A percentile compares a stretch with the other conserved stretches of the same genome.
Evolutionary conservation across 2,329 filamentous ascomycete genomes (phyloP).

Genomic region (Fusarium annulatum): DNA sequence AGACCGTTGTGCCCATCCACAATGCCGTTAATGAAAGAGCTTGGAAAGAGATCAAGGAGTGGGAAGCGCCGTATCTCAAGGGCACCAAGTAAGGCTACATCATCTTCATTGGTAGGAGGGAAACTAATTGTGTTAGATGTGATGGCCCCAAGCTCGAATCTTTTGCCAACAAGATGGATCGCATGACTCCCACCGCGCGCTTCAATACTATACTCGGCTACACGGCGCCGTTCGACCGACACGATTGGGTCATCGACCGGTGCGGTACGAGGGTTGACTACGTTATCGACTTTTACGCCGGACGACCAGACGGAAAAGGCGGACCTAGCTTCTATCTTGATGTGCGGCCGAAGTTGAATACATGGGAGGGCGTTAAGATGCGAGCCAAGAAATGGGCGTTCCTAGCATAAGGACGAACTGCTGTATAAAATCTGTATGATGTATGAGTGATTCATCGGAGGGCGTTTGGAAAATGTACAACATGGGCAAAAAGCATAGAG

Average conservation of each 20-base stretch:
- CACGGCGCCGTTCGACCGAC: conserved; percentile 89
- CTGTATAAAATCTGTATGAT: conserved; percentile 33
- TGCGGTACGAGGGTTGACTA: conserved; percentile 91
- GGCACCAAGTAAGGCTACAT: conserved; percentile 63
- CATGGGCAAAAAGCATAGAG: conserved; percentile 13
- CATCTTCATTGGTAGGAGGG: accelerated
- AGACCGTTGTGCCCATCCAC: conserved; percentile 93
- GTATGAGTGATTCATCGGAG: conserved; percentile 31
- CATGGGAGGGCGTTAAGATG: conserved; percentile 76
- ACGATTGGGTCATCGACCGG: conserved; percentile 96
- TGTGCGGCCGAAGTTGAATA: conserved; percentile 75
- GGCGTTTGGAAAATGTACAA: conserved; percentile 45
- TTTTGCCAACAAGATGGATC: conserved; percentile 78
- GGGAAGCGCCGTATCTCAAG: conserved; percentile 78
- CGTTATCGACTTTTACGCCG: conserved; percentile 97
- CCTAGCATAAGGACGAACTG: conserved; percentile 52
- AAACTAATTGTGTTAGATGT: conserved; percentile 49
- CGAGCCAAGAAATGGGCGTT: conserved; percentile 63
- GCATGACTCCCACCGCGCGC: conserved; percentile 83
- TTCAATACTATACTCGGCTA: conserved; percentile 90
- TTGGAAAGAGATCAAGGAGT: conserved; percentile 90
- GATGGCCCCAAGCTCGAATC: conserved; percentile 86
- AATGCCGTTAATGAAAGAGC: conserved; percentile 98
- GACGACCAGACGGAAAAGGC: conserved; percentile 59
- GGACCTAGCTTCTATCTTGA: conserved; percentile 73